phyloP scores from a whole-genome alignment of 768 basidiomycete genomes.

The Rhizopogon vesiculosus region DNA sequence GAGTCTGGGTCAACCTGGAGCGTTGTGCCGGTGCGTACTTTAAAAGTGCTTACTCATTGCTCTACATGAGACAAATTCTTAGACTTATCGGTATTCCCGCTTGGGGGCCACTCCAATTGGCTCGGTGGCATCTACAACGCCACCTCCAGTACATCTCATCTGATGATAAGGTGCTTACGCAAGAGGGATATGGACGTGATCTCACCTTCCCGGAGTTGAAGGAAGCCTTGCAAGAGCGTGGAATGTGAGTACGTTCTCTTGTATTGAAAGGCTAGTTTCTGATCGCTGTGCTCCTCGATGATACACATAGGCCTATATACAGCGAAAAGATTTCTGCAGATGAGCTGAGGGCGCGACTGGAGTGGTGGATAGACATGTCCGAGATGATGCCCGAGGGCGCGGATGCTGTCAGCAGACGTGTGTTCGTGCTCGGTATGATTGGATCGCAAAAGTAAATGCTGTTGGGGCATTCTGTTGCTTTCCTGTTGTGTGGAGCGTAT shows the following conservation, averaged over 20 bases:
- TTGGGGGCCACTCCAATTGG: slow-evolving; percentile 32
- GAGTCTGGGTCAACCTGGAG: slow-evolving; percentile 21
- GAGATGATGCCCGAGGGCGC: slow-evolving; percentile 29
- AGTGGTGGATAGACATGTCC: slow-evolving; percentile 61
- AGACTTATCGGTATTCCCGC: slow-evolving; percentile 34
- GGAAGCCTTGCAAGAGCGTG: slow-evolving; percentile 71
- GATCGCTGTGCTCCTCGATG: neutral
- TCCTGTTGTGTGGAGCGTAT: neutral
- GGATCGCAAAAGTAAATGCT: slow-evolving; percentile 23
- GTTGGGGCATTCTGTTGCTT: too few species aligned
- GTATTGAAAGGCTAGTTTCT: neutral
- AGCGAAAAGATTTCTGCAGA: slow-evolving; percentile 36
- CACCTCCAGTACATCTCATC: slow-evolving; percentile 37
- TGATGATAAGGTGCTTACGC: slow-evolving; percentile 62
- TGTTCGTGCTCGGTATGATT: slow-evolving; percentile 42
- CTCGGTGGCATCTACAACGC: slow-evolving; percentile 30
- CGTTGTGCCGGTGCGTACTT: slow-evolving; percentile 54
- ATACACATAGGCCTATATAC: slow-evolving; percentile 19
- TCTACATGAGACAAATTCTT: neutral
- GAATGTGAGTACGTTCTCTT: slow-evolving; percentile 50
- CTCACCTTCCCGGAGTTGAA: slow-evolving; percentile 53
- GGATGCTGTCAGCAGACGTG: slow-evolving; percentile 41
- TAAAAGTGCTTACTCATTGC: neutral
- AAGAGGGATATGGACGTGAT: slow-evolving; percentile 38
- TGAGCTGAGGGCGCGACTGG: slow-evolving; percentile 44